Conservation (phyloP, 441 rosid species). For the Breynia disticha region DNA sequence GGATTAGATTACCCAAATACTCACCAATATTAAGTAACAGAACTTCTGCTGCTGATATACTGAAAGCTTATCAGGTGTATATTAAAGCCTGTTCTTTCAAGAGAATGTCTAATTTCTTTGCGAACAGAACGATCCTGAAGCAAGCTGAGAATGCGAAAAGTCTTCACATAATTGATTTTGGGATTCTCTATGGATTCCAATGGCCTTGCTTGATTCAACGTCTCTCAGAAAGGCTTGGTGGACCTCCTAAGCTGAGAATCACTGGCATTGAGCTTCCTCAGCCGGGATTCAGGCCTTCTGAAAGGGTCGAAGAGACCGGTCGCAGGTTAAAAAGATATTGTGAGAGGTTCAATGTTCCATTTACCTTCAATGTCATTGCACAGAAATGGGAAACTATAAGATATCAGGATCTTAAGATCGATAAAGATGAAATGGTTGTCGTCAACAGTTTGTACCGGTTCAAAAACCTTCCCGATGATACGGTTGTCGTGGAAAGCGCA, state of each 20-base stretch:
- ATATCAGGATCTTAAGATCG: conserved; percentile 55
- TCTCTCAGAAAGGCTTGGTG: conserved; percentile 38
- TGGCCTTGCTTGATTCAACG: conserved; percentile 92
- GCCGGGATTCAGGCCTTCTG: conserved; percentile 73
- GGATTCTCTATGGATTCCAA: conserved; percentile 83
- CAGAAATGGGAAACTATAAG: conserved; percentile 79
- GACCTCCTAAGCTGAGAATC: conserved; percentile 70
- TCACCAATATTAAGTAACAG: conserved; percentile 18
- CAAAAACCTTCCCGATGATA: conserved; percentile 69
- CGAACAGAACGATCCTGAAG: conserved; percentile 47
- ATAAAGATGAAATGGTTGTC: conserved; percentile 42
- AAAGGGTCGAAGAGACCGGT: conserved; percentile 77
- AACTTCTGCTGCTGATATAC: conserved; percentile 49
- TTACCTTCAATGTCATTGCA: conserved; percentile 56
- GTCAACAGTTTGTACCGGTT: conserved; percentile 59
- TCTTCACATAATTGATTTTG: conserved; percentile 79
- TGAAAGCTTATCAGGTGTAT: conserved; percentile 49
- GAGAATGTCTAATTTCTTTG: conserved; percentile 55
- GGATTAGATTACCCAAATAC: conserved; percentile 36
- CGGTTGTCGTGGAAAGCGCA: conserved; percentile 46
- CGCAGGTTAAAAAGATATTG: conserved; percentile 53
- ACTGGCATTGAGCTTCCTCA: conserved; percentile 90
- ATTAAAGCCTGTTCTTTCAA: conserved; percentile 55
- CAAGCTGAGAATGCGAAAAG: conserved; percentile 43
- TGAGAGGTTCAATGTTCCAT: conserved; percentile 64